phyloP scores from a whole-genome alignment of 345 rosid genomes.

The Lumnitzera racemosa region DNA sequence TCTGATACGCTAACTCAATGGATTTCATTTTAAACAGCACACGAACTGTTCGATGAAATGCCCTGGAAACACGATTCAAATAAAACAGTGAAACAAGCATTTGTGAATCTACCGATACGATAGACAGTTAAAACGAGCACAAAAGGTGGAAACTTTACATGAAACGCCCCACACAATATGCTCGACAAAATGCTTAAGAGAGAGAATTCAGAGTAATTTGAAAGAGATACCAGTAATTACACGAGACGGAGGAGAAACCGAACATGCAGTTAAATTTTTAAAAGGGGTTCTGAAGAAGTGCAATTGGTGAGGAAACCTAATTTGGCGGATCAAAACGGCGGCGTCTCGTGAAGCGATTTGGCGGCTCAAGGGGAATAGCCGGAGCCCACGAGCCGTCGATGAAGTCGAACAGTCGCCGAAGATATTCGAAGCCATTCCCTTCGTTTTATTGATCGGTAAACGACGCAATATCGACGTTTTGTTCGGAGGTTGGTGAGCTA shows the following conservation, averaged over 20 bases:
- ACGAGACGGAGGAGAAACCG: slow-evolving; percentile 15
- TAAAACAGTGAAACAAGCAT: too few relatives aligned
- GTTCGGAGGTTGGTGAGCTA: too few relatives aligned
- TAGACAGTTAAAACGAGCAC: not conserved
- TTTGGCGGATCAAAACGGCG: not conserved
- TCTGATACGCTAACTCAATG: too few relatives aligned
- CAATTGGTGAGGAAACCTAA: slow-evolving; percentile 15
- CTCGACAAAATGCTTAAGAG: slow-evolving; percentile 10
- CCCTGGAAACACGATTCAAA: too few relatives aligned
- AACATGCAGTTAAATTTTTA: not conserved
- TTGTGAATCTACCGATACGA: not conserved
- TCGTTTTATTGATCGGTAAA: too few relatives aligned
- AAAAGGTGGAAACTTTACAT: not conserved
- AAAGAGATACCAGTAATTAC: not conserved
- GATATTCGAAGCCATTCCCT: slow-evolving; percentile 8
- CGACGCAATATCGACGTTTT: too few relatives aligned
- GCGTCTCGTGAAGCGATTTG: slow-evolving; percentile 24
- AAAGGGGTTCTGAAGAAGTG: slow-evolving; percentile 8
- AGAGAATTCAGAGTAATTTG: not conserved
- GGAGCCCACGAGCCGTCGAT: slow-evolving; percentile 3
- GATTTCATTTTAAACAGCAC: too few relatives aligned
- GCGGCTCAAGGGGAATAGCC: slow-evolving; percentile 33
- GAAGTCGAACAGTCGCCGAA: slow-evolving; percentile 12
- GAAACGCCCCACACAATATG: slow-evolving; percentile 2
- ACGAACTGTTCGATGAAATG: too few relatives aligned